Evolutionary conservation across 495 filamentous ascomycete genomes (phyloP), one percentile per base, ranked within the genome.

Genomic region (Trypethelium eluteriae): DNA sequence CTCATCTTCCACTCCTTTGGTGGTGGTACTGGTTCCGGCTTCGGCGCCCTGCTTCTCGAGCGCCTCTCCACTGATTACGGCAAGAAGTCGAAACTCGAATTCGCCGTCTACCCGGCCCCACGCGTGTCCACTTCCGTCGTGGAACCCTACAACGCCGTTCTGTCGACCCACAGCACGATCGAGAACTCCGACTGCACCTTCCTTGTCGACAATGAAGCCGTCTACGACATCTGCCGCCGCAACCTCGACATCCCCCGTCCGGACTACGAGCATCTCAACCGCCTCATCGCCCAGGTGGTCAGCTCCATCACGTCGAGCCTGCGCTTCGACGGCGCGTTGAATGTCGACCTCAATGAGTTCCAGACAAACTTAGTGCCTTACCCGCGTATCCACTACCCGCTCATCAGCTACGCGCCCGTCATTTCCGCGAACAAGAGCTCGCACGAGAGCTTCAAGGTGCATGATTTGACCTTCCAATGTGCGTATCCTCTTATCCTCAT

Each of bases 61-160:
- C 90, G 90, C 69, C 87, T 96, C 41, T 88, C 91, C 36, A 88
- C 88, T 70, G 91, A 95, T 77, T 96, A 93, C 74, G 90, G 87
- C 77, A 95, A 94, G 86, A 96, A 96, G 84, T 91, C 86, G 81
- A 96, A 96, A 83, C 87, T 96, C 59, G 91, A 96, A 77, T 96
- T 96, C 78, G 85, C 90, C 57, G 85, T 96, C 71, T 96, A 95
- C 79, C 91, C 91, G 32, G 88, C 91, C 39, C 91, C 91, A 53
- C 87, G 89, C 59, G 88, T 93, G 53, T 90, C 91, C 5, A 93
- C 90, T 46, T 89, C 91, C 18, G 91, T 96, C 57, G 91, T 95
- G 39, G 91, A 96, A 84, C 91, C 91, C 16, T 96, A 96, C 85
- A 96, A 96, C 74, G 89, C 91, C 62, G 91, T 96, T 66, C 82